These are phyloP conservation scores for Waltergamsia citrina DNA, from an alignment of 2,329 filamentous ascomycete genomes.

Conservation along the genomic window DNA sequence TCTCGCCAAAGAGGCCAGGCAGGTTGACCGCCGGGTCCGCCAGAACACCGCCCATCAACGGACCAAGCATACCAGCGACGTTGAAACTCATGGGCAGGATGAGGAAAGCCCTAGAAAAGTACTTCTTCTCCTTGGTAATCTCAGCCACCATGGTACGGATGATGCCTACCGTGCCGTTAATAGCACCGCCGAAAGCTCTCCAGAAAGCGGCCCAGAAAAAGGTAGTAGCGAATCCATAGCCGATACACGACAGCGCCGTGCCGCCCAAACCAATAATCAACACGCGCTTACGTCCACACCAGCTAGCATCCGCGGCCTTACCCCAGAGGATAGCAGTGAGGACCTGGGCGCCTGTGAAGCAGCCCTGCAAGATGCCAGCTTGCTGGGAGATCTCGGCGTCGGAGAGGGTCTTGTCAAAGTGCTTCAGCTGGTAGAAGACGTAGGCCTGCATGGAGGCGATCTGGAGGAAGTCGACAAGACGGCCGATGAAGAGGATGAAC, in stretches of 20 bases:
- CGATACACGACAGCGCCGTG: conserved; percentile 56
- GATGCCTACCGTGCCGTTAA: conserved; percentile 40
- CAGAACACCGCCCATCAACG: conserved; percentile 54
- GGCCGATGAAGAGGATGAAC: conserved; percentile 65
- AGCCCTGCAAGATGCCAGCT: conserved; percentile 60
- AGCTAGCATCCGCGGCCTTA: conserved; percentile 48
- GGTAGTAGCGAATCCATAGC: conserved; percentile 61
- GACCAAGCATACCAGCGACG: conserved; percentile 33
- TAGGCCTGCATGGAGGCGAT: conserved; percentile 62
- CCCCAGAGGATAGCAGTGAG: conserved; percentile 68
- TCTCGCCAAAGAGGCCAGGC: conserved; percentile 52
- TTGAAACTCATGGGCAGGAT: conserved; percentile 39
- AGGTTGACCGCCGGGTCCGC: conserved; percentile 56
- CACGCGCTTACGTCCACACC: conserved; percentile 57
- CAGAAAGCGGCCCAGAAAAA: conserved; percentile 58
- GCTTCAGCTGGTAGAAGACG: conserved; percentile 67
- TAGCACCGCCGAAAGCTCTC: conserved; percentile 51
- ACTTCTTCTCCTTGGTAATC: conserved; percentile 36
- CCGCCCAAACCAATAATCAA: conserved; percentile 62
- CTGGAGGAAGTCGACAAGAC: conserved; percentile 67
- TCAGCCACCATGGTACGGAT: conserved; percentile 40
- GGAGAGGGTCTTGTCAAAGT: conserved; percentile 46
- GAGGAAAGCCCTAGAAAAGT: conserved; percentile 36
- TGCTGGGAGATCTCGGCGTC: conserved; percentile 53
- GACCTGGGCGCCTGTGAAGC: conserved; percentile 66